Percentiles rank a stretch among this genome's conserved stretches.
phyloP scores from a whole-genome alignment of 1,284 basidiomycete species.

The Rhodotorula sp. region DNA sequence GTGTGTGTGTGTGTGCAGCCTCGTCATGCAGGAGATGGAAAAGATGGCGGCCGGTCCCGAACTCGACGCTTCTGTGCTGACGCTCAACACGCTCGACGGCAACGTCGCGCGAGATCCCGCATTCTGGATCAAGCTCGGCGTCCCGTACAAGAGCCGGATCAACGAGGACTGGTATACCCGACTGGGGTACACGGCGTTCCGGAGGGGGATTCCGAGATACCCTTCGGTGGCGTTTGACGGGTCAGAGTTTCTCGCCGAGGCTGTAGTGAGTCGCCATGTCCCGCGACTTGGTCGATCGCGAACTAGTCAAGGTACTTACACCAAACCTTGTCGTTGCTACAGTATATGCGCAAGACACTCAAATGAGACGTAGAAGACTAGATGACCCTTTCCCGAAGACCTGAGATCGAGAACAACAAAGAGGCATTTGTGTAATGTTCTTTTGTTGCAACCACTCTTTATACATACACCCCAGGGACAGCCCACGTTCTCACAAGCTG shows the following conservation, averaged over 20 bases:
- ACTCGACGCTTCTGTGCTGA: slow-evolving; percentile 11
- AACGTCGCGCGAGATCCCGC: background rate
- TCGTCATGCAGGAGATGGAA: slow-evolving; percentile 30
- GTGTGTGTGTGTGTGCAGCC: background rate
- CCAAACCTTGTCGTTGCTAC: background rate
- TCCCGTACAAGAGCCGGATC: background rate
- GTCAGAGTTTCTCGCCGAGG: background rate
- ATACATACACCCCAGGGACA: no score
- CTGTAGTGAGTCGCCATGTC: slow-evolving; percentile 8
- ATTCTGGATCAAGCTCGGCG: slow-evolving; percentile 8
- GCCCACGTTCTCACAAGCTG: background rate
- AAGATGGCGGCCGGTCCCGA: background rate
- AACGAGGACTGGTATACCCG: slow-evolving; percentile 35
- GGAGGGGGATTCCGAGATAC: slow-evolving; percentile 19
- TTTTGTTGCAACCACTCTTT: no score
- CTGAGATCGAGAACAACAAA: no score
- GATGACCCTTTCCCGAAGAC: no score
- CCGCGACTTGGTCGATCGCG: no score
- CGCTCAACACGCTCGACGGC: slow-evolving; percentile 29
- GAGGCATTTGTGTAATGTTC: no score
- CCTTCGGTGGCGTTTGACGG: background rate
- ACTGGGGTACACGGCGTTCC: slow-evolving; percentile 27
- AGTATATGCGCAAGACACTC: background rate
- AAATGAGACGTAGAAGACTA: no score
- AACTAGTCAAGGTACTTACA: no score